Evolutionary conservation across 495 filamentous ascomycete species (phyloP), one percentile per base, ranked within the genome.

Genomic region (Penicillium coffeae): DNA sequence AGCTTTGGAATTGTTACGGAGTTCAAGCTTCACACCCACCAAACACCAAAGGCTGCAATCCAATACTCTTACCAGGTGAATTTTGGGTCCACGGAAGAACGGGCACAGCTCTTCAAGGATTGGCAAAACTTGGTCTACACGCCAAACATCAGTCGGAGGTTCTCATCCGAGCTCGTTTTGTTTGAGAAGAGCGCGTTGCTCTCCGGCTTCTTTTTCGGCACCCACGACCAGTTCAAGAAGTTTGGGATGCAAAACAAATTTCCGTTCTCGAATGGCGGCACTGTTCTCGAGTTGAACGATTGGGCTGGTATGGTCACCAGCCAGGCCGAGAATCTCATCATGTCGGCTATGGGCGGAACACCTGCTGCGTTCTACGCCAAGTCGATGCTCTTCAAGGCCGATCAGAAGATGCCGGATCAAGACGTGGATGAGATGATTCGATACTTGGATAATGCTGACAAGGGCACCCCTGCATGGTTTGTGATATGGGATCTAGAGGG

Each of bases 221-320:
- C 65, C 3, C 42, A 60, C 18, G 53, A 52, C 3, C 72, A 75
- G 20, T 78, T 60, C 53, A 59, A 74, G 8, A 46, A 47, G 0
- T 58, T 76, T 14, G 55, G 64, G 14, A 40, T 70, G 1, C 54
- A 55, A 13, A 44, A 55, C 0, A 34, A 56, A 3, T 70, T 76
- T 15, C 79, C 67, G 3, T 44, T 53, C 12, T 14, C 18, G 16
- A 51, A 51, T 10, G 59, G 59, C 1, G 55, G 55, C 2, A 69
- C 53, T 30, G 48, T 77, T 8, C 18, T 67, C 9, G 60, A 74
- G n/a, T 36, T 81, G 21, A 72, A 74, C 16, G 74, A 82, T 59
- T 87, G 79, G 79, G 60, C 83, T 4, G 76, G 68, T 0, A 63
- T 78, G 47, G 48, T 82, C 1, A 59, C 63, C 0, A 68, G 78